phyloP scores from a whole-genome alignment of 345 rosid species.

The Eutrema heterophyllum region DNA sequence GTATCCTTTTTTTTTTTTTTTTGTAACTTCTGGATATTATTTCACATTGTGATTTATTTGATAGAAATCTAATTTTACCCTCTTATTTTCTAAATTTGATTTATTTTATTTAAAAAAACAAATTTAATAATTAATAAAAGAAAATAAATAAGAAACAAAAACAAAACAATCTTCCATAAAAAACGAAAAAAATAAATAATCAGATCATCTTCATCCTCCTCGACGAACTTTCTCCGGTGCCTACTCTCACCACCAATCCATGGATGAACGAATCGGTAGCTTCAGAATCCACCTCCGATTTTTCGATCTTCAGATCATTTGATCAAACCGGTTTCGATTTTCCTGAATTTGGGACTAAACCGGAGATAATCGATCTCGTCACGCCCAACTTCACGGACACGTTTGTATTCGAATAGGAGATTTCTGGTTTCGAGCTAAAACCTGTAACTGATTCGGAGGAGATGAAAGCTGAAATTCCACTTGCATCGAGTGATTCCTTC shows the following conservation, averaged over 20 bases:
- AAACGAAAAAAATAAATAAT: no score
- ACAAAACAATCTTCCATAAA: no score
- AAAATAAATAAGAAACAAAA: no score
- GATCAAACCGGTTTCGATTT: conserved; percentile 11
- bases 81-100: no score
- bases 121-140: no score
- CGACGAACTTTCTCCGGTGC: conserved; percentile 41
- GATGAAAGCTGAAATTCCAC: neutral
- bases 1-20: no score
- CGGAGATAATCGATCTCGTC: conserved; percentile 33
- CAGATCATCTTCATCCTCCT: conserved; percentile 40
- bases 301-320: conserved; percentile 20
- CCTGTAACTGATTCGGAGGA: neutral
- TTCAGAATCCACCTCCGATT: conserved; percentile 25
- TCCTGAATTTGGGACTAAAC: conserved; percentile 40
- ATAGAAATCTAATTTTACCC: no score
- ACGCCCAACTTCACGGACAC: conserved; percentile 21
- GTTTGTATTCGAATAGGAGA: conserved; percentile 23
- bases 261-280: conserved; percentile 20
- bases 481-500: conserved; percentile 1
- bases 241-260: neutral
- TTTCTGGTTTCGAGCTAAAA: conserved; percentile 3
- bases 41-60: no score
- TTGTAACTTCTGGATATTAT: no score
- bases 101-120: no score